Evolutionary conservation across 2,329 filamentous ascomycete species (phyloP), one percentile per base, ranked within the genome.

Genomic region (Dendryphion nanum): DNA sequence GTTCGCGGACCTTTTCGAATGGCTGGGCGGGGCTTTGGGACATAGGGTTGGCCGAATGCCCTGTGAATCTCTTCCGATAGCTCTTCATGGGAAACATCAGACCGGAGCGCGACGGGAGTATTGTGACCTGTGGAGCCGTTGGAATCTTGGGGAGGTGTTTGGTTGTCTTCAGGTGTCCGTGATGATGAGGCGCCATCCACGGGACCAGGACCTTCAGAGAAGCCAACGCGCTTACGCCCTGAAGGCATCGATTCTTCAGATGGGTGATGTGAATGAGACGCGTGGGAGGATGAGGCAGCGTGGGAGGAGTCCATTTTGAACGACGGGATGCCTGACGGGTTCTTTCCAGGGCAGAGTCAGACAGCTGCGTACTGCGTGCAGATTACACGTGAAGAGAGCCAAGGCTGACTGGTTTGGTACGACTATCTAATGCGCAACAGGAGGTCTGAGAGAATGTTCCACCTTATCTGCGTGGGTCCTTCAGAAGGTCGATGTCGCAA

Each of bases 21-120:
- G 5, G 63, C 63, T 28, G 64, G 64, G 17, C 59, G 59, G 26
- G 63, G 64, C 33, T 56, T 63, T 18, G 61, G 57, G 16, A 64
- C 50, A 30, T 59, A 51, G 14, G 59, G 55, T 26, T 60, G 49
- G 4, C 56, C 54, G 12, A 67, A 57, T 17, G 62, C 63, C 34
- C 55, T 42, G 33, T 61, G 61, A 30, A 67, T 52, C 10, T 63
- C 61, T 33, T 61, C 51, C 37, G 61, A 53, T 42, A 66, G 53
- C 41, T 61, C 59, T 39, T 63, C 59, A 35, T 63, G 56, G 16
- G 61, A 61, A 6, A 64, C 50, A 42, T 65, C 63, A 13, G 53
- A 47, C 23, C 57, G 24, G 7, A n/a, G 39, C 13, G 55, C 50
- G 17, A 61, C 38, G 7, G 58, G 60, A 2, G 61, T 61, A 21